These are phyloP conservation scores for Paulownia fortunei DNA, from an alignment of 257 asterid genomes.

Conservation along the genomic window DNA sequence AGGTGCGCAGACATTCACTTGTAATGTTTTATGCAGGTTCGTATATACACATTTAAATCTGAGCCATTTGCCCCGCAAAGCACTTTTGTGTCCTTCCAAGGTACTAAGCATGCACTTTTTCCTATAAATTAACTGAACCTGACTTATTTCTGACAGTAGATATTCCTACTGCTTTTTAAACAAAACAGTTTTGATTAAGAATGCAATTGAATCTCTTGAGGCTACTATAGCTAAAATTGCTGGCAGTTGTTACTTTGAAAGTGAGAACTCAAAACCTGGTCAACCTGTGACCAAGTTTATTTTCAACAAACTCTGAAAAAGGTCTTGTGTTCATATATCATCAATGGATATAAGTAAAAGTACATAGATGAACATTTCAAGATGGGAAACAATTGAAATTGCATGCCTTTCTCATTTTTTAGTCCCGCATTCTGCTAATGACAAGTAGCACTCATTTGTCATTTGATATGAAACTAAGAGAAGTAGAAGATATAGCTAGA, in stretches of 20 bases:
- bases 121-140: constrained; percentile 2
- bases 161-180: not conserved
- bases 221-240: not conserved
- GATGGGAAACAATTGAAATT: not conserved
- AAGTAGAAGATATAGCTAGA: not conserved
- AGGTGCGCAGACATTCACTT: constrained; percentile 20
- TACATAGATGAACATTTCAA: too few relatives aligned
- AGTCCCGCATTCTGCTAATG: not conserved
- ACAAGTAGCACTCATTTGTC: not conserved
- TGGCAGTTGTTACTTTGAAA: not conserved
- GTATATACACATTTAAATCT: constrained; percentile 70
- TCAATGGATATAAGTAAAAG: not conserved
- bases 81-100: constrained; percentile 74
- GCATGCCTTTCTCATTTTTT: not conserved
- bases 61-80: constrained; percentile 74
- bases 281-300: not conserved
- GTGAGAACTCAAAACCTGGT: not conserved
- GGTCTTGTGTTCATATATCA: not conserved
- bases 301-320: not conserved
- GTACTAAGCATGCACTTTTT: constrained; percentile 41
- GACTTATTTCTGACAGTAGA: not conserved
- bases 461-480: not conserved
- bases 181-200: not conserved
- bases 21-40: constrained; percentile 59
- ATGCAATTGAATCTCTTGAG: not conserved